A percentile compares a stretch with the other conserved stretches of the same genome.
These are phyloP conservation scores for Naematelia encephala DNA, from an alignment of 768 basidiomycete genomes.

Conservation along the genomic window DNA sequence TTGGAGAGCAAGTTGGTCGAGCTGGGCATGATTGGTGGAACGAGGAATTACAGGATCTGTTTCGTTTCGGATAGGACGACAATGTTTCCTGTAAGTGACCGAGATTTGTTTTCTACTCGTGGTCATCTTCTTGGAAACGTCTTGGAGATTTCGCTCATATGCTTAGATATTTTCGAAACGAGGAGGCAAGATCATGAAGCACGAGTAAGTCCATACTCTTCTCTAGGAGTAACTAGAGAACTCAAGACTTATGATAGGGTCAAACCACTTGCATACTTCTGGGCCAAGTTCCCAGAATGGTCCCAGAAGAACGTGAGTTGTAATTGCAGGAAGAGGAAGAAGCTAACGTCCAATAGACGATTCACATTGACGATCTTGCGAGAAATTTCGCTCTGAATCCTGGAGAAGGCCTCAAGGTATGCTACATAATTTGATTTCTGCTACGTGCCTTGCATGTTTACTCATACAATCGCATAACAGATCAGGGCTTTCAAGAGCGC, in stretches of 20 bases:
- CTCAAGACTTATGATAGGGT: conserved; percentile 23
- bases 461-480: conserved; percentile 12
- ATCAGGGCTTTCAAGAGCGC: conserved; percentile 78
- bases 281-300: conserved; percentile 83
- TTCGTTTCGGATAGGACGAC: conserved; percentile 77
- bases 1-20: conserved; percentile 82
- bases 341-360: conserved; percentile 59
- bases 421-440: neutral
- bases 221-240: neutral
- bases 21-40: conserved; percentile 73
- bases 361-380: conserved; percentile 84
- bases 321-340: neutral
- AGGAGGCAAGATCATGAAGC: conserved; percentile 70
- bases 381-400: conserved; percentile 88
- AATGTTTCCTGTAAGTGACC: conserved; percentile 74
- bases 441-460: neutral
- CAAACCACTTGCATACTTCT: conserved; percentile 61
- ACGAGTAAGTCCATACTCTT: conserved; percentile 55
- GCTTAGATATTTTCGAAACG: conserved; percentile 62
- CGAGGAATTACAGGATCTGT: conserved; percentile 62
- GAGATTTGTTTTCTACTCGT: no score
- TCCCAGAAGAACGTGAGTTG: conserved; percentile 32
- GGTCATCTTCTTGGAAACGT: neutral
- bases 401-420: conserved; percentile 67
- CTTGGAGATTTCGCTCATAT: neutral